Conservation (phyloP, 345 rosid species). For the Gossypium turneri region DNA sequence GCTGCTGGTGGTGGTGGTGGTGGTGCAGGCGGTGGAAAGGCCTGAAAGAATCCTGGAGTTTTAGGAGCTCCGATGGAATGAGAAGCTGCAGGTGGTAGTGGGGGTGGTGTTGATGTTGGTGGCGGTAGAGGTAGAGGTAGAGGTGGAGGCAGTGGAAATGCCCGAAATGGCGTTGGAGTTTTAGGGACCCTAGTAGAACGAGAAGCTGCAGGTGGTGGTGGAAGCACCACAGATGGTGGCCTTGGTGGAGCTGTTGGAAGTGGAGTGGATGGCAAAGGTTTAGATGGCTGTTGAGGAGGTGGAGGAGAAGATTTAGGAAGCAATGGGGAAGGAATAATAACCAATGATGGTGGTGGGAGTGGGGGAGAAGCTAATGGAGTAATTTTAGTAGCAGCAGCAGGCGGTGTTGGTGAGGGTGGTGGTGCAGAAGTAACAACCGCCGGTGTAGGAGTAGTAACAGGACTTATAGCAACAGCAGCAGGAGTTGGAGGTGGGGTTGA, state of each 20-base stretch:
- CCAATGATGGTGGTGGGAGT: neutral
- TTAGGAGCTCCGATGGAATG: neutral
- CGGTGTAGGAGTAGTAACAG: constrained; percentile 19
- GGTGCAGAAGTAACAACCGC: constrained; percentile 10
- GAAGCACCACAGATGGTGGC: neutral
- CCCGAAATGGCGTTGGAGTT: neutral
- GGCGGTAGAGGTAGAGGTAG: neutral
- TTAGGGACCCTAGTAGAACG: neutral
- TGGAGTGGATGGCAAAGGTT: neutral
- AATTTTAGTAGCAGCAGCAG: neutral
- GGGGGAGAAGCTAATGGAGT: neutral
- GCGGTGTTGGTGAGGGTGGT: constrained; percentile 6
- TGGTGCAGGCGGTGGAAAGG: constrained; percentile 12
- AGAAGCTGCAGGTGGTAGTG: neutral
- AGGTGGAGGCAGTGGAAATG: constrained; percentile 14
- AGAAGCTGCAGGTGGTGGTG: constrained; percentile 4
- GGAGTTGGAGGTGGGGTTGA: constrained; percentile 15
- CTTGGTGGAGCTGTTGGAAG: neutral
- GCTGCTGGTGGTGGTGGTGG: constrained; percentile 1
- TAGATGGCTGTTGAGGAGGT: neutral
- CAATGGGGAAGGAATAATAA: neutral
- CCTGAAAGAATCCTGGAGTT: neutral
- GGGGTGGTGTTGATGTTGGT: neutral
- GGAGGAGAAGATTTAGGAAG: neutral
- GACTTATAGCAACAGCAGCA: neutral